Percentiles rank a stretch among this genome's conserved stretches.
phyloP scores from a whole-genome alignment of 331 rosid species.

The Cydonia oblonga region DNA sequence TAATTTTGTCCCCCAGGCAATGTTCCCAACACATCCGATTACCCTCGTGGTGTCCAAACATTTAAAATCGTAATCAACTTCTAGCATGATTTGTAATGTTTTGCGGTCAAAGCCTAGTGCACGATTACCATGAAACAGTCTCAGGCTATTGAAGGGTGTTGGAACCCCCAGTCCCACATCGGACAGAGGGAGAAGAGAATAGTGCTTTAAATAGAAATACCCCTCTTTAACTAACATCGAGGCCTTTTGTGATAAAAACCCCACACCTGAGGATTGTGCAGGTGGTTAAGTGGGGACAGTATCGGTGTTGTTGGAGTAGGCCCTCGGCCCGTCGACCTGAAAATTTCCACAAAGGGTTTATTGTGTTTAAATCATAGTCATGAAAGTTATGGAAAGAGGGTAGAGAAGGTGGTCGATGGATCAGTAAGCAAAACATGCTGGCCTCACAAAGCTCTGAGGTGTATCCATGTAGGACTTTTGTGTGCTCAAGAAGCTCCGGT shows the following conservation, averaged over 20 bases:
- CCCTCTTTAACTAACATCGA: too few species aligned
- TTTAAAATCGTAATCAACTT: conserved; percentile 6
- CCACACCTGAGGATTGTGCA: too few species aligned
- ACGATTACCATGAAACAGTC: neutral
- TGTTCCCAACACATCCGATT: conserved; percentile 72
- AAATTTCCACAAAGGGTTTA: too few species aligned
- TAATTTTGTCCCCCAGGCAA: conserved; percentile 94
- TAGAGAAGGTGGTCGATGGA: neutral
- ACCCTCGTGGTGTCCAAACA: conserved; percentile 48
- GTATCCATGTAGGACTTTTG: neutral
- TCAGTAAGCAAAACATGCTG: neutral
- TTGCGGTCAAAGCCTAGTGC: neutral
- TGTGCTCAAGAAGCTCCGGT: neutral
- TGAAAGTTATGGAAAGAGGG: neutral
- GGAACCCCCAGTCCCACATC: too few species aligned
- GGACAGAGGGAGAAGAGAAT: too few species aligned
- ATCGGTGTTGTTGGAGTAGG: too few species aligned
- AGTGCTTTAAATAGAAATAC: too few species aligned
- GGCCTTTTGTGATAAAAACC: too few species aligned
- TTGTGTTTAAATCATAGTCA: too few species aligned
- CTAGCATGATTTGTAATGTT: neutral
- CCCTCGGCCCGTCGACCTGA: too few species aligned
- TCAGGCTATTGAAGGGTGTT: neutral
- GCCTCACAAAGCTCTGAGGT: neutral
- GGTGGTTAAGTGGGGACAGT: too few species aligned